Base-by-base conservation (phyloP, 2,329 filamentous ascomycete species). In the Fusarium sp. region DNA sequence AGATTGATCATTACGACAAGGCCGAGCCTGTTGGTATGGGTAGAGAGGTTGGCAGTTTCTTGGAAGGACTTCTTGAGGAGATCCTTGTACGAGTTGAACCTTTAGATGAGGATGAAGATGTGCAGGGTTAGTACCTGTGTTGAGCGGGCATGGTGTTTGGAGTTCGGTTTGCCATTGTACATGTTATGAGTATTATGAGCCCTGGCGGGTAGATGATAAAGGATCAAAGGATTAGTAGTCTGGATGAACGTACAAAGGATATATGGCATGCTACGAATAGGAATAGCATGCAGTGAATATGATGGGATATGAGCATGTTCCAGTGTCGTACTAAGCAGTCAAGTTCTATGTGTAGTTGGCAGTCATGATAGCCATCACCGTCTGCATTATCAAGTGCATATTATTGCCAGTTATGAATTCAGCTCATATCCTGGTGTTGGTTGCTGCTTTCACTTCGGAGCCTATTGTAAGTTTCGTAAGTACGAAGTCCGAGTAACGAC, bases 21-120 rank as follows among this genome's bases (percentile, higher is more conserved):
- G 88, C 90, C 45, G 92, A 93, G 72, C 93, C 94, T 8, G 93
- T 98, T 13, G 93, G 94, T 2, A 98, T 98, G 95, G 95, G 94
- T 1, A 90, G 93, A 46, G 94, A 95, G 27, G 94, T 97, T 3
- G 90, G 90, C 46, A 93, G 92, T 2, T 97, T 98, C 73, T 81
- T 98, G 10, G 96, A 99, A 79, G 95, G 94, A 0, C 88, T 98
- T 68, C 82, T 99, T 34, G 96, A 99, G 79, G 96, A 99, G 83
- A 91, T 99, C 25, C 83, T 99, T 23, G 94, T 98, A 37, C 84
- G 96, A 59, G 93, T 98, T 16, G 95, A 98, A 82, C 93, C 94
- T 6, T 85, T 94, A 66, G 93, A 96, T 74, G 92, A 93, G 72
- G 88, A 89, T n/a, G 88, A 89, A 56, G 72, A 74, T 34, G 59